phyloP scores from a whole-genome alignment of 305 asterid genomes.

The Rubia tinctorum region DNA sequence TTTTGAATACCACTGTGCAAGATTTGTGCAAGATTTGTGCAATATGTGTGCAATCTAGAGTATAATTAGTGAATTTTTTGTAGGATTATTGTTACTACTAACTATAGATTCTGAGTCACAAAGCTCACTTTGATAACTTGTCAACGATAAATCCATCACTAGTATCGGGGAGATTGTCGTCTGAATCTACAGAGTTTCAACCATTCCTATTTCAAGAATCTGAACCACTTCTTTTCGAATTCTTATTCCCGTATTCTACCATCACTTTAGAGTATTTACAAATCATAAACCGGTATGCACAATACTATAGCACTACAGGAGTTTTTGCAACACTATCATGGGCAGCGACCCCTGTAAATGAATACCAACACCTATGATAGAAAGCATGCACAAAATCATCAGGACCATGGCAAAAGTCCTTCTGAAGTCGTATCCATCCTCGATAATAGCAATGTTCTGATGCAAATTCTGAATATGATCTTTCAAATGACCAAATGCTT shows the following conservation, averaged over 20 bases:
- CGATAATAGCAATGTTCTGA: not conserved
- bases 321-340: conserved; percentile 3
- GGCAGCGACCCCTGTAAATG: conserved; percentile 13
- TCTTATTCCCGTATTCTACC: not conserved
- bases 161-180: not conserved
- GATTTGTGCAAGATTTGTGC: not conserved
- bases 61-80: too few relatives aligned
- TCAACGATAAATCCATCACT: not conserved
- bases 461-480: conserved; percentile 2
- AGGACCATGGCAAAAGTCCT: conserved; percentile 18
- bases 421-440: conserved; percentile 7
- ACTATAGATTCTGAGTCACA: not conserved
- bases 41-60: not conserved
- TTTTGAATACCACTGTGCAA: too few relatives aligned
- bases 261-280: not conserved
- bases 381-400: conserved; percentile 21
- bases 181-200: too few relatives aligned
- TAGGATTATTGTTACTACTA: too few relatives aligned
- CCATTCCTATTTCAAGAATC: too few relatives aligned
- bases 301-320: not conserved
- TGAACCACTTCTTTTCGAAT: too few relatives aligned
- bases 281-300: too few relatives aligned
- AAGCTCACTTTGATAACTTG: not conserved
- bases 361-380: conserved; percentile 17
- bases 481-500: not conserved